Evolutionary conservation across 176 grass and related monocot species (phyloP).

Genomic region (Carex myosuroides): DNA sequence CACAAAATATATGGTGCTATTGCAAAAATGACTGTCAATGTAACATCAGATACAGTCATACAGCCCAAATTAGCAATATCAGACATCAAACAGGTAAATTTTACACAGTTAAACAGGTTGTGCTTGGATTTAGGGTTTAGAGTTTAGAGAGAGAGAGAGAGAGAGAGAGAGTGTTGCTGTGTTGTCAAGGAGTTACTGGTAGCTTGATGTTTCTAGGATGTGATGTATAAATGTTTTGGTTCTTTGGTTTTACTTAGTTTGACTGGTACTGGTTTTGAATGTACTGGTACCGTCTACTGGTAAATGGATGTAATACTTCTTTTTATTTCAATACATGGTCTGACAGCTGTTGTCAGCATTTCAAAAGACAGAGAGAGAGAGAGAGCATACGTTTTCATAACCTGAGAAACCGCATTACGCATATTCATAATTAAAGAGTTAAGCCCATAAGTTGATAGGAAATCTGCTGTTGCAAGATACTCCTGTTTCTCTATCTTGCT

Average conservation of each 20-base stretch:
- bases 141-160: neutral
- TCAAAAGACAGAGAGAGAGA: neutral
- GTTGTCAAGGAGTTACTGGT: too few relatives aligned
- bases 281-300: too few relatives aligned
- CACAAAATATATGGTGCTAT: neutral
- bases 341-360: too few relatives aligned
- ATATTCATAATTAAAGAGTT: constrained; percentile 22
- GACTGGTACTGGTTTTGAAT: too few relatives aligned
- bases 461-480: constrained; percentile 22
- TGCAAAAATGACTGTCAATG: neutral
- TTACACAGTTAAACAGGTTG: neutral
- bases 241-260: too few relatives aligned
- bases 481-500: constrained; percentile 23
- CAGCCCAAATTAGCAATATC: neutral
- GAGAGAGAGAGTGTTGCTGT: neutral
- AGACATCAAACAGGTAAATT: neutral
- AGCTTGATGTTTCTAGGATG: too few relatives aligned
- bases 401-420: constrained; percentile 10
- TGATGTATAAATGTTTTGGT: too few relatives aligned
- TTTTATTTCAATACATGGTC: too few relatives aligned
- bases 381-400: constrained; percentile 12
- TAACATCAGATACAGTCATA: neutral
- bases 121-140: neutral
- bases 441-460: constrained; percentile 9
- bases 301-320: too few relatives aligned